Conservation (phyloP, 192 early-diverging fungal genomes). For the Backusella sp. region DNA sequence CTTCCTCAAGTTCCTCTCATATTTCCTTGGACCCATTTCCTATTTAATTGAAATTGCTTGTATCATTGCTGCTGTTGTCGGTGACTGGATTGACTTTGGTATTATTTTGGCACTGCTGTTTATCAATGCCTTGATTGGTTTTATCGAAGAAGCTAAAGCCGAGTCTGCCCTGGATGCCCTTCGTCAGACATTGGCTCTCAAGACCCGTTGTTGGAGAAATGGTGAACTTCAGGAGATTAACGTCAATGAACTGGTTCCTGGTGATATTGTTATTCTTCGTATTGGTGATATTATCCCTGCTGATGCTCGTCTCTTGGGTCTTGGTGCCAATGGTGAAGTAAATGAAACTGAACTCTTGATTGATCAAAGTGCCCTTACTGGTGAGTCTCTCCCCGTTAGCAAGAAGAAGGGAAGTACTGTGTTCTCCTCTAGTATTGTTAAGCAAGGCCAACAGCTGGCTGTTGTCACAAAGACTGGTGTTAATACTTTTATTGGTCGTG, state of each 20-base stretch:
- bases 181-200: conserved; percentile 90
- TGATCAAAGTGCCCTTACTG: conserved; percentile 90
- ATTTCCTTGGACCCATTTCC: conserved; percentile 80
- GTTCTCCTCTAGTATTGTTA: conserved; percentile 87
- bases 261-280: conserved; percentile 80
- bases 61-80: conserved; percentile 70
- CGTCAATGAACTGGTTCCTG: conserved; percentile 74
- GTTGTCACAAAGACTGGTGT: conserved; percentile 88
- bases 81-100: conserved; percentile 77
- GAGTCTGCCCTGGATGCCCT: conserved; percentile 93
- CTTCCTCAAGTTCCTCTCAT: conserved; percentile 78
- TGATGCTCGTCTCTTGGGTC: conserved; percentile 74
- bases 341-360: conserved; percentile 72
- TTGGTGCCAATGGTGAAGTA: conserved; percentile 65
- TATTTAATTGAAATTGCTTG: conserved; percentile 87
- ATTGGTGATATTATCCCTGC: conserved; percentile 93
- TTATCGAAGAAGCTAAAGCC: conserved; percentile 90
- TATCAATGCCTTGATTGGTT: conserved; percentile 92
- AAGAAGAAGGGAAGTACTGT: conserved; percentile 79
- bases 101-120: conserved; percentile 78
- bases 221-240: conserved; percentile 69
- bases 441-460: conserved; percentile 89
- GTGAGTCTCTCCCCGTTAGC: conserved; percentile 85
- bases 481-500: conserved; percentile 88
- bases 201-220: conserved; percentile 80